Conservation (phyloP, 148 eudicot species). For the Oxyria digyna region DNA sequence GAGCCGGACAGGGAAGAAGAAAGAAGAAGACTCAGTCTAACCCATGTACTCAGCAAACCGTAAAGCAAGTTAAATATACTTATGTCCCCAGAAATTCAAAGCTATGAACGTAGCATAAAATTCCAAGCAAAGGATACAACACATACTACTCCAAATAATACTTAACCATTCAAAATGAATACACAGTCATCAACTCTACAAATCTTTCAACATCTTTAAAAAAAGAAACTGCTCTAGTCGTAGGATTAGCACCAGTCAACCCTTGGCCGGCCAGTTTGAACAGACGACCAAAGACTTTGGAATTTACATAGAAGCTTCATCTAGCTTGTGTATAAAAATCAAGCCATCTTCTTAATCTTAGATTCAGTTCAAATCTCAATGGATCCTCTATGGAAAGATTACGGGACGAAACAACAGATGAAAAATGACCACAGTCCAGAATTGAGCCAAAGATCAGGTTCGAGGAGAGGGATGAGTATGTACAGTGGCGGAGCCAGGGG, state of each 20-base stretch:
- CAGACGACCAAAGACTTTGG: background rate
- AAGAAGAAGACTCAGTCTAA: background rate
- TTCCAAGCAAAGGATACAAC: background rate
- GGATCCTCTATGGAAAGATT: background rate
- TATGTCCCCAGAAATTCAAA: background rate
- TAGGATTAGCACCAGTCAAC: background rate
- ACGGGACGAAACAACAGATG: too few relatives aligned
- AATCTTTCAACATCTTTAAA: background rate
- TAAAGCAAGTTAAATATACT: background rate
- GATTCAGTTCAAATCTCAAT: background rate
- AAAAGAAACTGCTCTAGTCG: background rate
- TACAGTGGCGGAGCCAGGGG: too few relatives aligned
- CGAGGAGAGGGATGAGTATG: conserved; percentile 8
- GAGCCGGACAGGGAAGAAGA: too few relatives aligned
- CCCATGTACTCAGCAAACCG: background rate
- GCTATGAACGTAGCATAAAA: background rate
- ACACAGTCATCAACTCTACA: background rate
- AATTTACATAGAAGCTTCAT: background rate
- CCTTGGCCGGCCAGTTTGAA: conserved; percentile 1
- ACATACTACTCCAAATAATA: background rate
- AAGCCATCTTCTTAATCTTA: background rate
- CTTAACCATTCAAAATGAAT: background rate
- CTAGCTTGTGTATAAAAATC: background rate
- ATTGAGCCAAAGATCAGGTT: conserved; percentile 1
- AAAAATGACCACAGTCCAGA: background rate